A percentile compares a stretch with the other conserved stretches of the same genome.
Evolutionary conservation across 139 green algal genomes (phyloP).

Genomic region (Coccomyxa sp.): DNA sequence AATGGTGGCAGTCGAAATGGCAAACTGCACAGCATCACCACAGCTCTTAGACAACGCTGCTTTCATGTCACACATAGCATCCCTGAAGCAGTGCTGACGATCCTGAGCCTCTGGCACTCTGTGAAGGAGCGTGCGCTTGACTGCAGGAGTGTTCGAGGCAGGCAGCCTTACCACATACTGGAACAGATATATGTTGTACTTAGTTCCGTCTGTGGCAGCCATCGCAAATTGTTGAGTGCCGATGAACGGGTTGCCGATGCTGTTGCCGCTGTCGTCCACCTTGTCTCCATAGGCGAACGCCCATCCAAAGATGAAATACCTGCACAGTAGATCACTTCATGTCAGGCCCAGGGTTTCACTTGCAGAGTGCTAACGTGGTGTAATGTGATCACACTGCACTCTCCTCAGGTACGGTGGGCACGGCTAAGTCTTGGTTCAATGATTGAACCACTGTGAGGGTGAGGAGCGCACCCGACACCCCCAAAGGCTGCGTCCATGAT

Average conservation of each 20-base stretch:
- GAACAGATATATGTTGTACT: conserved; percentile 31
- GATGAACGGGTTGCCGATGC: conserved; percentile 22
- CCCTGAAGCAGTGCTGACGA: not conserved
- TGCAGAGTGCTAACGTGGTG: no score
- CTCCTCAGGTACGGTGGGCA: no score
- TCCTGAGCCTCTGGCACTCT: no score
- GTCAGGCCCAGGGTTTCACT: no score
- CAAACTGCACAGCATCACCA: conserved; percentile 30
- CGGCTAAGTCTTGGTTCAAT: no score
- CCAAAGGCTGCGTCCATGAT: conserved; percentile 33
- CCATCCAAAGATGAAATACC: conserved; percentile 42
- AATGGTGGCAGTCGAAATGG: conserved; percentile 69
- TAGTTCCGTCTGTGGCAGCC: not conserved
- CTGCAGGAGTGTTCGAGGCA: no score
- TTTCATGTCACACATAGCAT: not conserved
- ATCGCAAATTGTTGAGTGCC: conserved; percentile 19
- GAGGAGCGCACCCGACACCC: conserved; percentile 17
- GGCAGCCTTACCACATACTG: conserved; percentile 35
- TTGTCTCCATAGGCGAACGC: conserved; percentile 28
- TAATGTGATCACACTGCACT: no score
- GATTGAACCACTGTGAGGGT: not conserved
- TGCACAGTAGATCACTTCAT: conserved; percentile 5
- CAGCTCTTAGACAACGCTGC: not conserved
- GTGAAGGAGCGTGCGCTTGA: no score
- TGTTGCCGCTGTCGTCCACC: not conserved